Base-by-base conservation (phyloP, 306 rosid genomes). In the Biancaea sappan region DNA sequence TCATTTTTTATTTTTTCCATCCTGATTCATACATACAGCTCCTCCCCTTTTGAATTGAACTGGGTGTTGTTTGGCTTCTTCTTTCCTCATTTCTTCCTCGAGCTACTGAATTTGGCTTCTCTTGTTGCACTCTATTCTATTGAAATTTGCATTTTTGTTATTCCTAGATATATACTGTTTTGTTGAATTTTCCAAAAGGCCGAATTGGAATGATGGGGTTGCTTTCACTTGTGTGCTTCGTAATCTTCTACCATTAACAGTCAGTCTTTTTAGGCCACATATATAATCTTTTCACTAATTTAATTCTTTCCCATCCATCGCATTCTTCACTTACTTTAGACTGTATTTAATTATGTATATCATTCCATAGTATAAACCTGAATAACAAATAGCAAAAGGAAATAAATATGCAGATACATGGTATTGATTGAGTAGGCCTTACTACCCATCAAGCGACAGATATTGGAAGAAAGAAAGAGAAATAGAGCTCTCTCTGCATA, bases 41-140 rank as follows among this genome's bases (percentile, higher is more conserved):
- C 6, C 24, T 52, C 47, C 50, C 13, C 77, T 85, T 89, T 88
- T 80, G 93, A 78, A 80, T 81, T 73, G 66, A 84, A 80, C 80
- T 73, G 66, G 83, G 91, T 86, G 95, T 72, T 77, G 12, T 71
- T 90, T 87, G 90, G 98, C 86, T 69, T 77, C 68, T 84, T 78
- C 72, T 75, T 80, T 80, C 96, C 92, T 81, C 78, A 62, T 86
- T 89, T 72, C 88, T 82, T 86, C 98, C 97, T 90, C 97, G 97
- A 90, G 98, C 97, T 77, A 89, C 93, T 86, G 96, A 90, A 79
- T 88, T 88, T 83, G 82, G 88, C 84, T 81, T 75, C 87, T 79
- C 79, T 62, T 74, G 58, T 76, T 60, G 82, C 79, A 81, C 83
- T 82, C 88, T 64, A 68, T 74, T 83, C 86, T 79, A 85, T 89